Evolutionary conservation across 768 basidiomycete genomes (phyloP).

Genomic region (Kwoniella newhampshirensis): DNA sequence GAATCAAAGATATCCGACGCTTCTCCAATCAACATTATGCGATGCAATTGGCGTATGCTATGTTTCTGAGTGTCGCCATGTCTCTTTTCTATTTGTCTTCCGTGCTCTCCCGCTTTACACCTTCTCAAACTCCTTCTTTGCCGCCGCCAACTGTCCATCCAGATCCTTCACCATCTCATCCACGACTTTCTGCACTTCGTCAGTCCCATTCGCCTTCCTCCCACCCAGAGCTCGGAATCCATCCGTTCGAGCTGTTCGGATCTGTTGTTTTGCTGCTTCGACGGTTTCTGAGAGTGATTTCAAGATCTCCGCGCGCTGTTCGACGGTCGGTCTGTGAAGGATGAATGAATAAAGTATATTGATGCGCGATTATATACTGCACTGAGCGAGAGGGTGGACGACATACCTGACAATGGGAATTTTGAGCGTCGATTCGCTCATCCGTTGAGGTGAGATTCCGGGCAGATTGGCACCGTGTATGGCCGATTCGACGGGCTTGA

Average conservation of each 20-base stretch:
- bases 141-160: slow-evolving; percentile 41
- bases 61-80: too few species aligned
- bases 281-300: slow-evolving; percentile 31
- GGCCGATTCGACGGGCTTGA: slow-evolving; percentile 52
- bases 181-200: slow-evolving; percentile 49
- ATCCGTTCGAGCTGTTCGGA: slow-evolving; percentile 48
- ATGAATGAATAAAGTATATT: neutral
- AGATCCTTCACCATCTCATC: slow-evolving; percentile 44
- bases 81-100: too few species aligned
- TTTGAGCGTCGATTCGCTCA: slow-evolving; percentile 46
- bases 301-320: slow-evolving; percentile 40
- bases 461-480: slow-evolving; percentile 52
- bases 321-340: slow-evolving; percentile 35
- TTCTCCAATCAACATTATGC: too few species aligned
- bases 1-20: too few species aligned
- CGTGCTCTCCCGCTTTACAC: slow-evolving; percentile 17
- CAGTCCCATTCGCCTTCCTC: slow-evolving; percentile 29
- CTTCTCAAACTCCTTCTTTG: slow-evolving; percentile 54
- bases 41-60: too few species aligned
- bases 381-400: neutral
- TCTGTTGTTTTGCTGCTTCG: slow-evolving; percentile 49
- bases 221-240: slow-evolving; percentile 48
- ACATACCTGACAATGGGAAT: slow-evolving; percentile 48
- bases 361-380: neutral
- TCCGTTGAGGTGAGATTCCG: slow-evolving; percentile 48